Evolutionary conservation across 306 rosid species (phyloP).

Genomic region (Cicer cuneatum): DNA sequence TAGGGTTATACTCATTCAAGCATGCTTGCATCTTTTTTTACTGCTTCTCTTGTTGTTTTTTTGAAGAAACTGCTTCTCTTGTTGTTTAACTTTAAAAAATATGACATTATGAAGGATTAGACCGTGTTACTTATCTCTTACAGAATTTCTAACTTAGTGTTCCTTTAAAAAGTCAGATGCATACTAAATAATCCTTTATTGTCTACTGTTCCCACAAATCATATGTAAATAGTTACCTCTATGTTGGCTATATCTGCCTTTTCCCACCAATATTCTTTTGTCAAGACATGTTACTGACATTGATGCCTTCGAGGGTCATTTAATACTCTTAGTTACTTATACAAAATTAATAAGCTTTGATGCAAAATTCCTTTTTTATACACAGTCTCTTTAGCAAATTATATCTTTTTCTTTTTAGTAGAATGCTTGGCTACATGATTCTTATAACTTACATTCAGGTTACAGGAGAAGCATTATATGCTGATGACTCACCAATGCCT

Average conservation of each 20-base stretch:
- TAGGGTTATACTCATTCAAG: conserved; percentile 32
- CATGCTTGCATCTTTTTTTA: conserved; percentile 16
- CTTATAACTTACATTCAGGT: conserved; percentile 61
- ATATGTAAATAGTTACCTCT: conserved; percentile 32
- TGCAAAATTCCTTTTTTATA: conserved; percentile 22
- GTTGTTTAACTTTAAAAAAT: conserved; percentile 17
- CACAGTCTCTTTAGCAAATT: conserved; percentile 32
- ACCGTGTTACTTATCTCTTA: conserved; percentile 20
- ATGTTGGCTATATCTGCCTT: conserved; percentile 15
- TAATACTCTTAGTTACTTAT: neutral
- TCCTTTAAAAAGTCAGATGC: conserved; percentile 27
- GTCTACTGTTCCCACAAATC: conserved; percentile 9
- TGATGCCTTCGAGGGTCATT: conserved; percentile 24
- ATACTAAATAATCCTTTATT: conserved; percentile 28
- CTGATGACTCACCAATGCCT: conserved; percentile 76
- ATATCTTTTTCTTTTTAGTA: conserved; percentile 24
- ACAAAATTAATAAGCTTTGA: neutral
- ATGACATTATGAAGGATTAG: conserved; percentile 23
- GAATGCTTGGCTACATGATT: conserved; percentile 36
- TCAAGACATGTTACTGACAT: conserved; percentile 25
- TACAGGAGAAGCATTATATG: conserved; percentile 92
- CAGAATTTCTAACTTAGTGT: conserved; percentile 13
- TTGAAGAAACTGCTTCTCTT: conserved; percentile 23
- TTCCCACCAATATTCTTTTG: conserved; percentile 4
- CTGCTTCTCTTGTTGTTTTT: conserved; percentile 27